These are phyloP conservation scores for Rosa chinensis DNA, from an alignment of 306 rosid genomes.

Conservation along the genomic window DNA sequence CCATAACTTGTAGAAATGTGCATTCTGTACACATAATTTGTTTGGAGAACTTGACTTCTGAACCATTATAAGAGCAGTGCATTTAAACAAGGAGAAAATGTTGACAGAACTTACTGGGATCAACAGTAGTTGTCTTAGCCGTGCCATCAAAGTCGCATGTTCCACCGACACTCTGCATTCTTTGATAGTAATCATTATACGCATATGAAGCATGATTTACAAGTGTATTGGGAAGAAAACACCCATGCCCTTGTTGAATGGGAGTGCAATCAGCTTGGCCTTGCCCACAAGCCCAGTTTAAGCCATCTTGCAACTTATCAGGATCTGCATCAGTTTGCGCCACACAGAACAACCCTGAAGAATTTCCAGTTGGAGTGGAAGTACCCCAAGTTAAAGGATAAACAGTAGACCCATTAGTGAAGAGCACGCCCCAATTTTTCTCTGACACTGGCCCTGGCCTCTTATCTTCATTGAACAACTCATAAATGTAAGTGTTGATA, in stretches of 20 bases:
- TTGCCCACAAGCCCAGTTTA: conserved; percentile 94
- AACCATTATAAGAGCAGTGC: conserved; percentile 6
- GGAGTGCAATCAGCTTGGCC: conserved; percentile 78
- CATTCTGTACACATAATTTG: not conserved
- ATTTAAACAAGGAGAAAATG: conserved; percentile 17
- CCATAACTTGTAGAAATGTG: not conserved
- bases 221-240: conserved; percentile 62
- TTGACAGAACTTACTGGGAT: conserved; percentile 73
- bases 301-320: conserved; percentile 71
- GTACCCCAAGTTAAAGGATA: conserved; percentile 57
- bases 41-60: not conserved
- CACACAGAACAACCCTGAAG: conserved; percentile 69
- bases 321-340: conserved; percentile 64
- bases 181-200: conserved; percentile 82
- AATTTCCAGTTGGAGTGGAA: conserved; percentile 46
- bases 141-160: conserved; percentile 89
- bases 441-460: conserved; percentile 76
- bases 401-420: conserved; percentile 62
- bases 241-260: conserved; percentile 67
- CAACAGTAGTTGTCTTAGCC: conserved; percentile 47
- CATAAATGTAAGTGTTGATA: conserved; percentile 77
- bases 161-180: conserved; percentile 67
- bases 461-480: conserved; percentile 90
- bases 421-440: conserved; percentile 67
- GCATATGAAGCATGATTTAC: conserved; percentile 90